phyloP scores from a whole-genome alignment of 192 early-diverging fungal genomes.

The Coemansia asiatica region DNA sequence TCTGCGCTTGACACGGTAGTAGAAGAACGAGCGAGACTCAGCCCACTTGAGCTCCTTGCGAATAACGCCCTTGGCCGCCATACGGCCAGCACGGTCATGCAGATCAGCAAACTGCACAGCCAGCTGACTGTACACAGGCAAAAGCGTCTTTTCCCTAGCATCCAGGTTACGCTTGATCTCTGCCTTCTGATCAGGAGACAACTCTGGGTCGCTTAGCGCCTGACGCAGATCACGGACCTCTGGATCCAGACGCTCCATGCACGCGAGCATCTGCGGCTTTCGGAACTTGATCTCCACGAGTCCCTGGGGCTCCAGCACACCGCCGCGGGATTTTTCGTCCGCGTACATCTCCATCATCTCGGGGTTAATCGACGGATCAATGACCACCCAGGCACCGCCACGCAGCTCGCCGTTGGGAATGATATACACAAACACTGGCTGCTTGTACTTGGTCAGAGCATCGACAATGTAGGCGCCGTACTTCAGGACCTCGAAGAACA shows the following conservation, averaged over 20 bases:
- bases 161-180: constrained; percentile 71
- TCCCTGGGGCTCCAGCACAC: constrained; percentile 96
- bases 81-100: constrained; percentile 93
- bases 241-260: constrained; percentile 90
- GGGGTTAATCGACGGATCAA: constrained; percentile 95
- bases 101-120: constrained; percentile 97
- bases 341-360: constrained; percentile 99
- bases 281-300: constrained; percentile 99
- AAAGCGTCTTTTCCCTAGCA: constrained; percentile 78
- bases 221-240: constrained; percentile 74
- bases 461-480: constrained; percentile 98
- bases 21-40: constrained; percentile 82
- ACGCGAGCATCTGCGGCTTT: constrained; percentile 84
- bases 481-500: constrained; percentile 98
- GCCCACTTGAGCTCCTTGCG: constrained; percentile 77
- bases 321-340: constrained; percentile 84
- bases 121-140: constrained; percentile 91
- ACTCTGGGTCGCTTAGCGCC: constrained; percentile 57
- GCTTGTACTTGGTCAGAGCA: constrained; percentile 91
- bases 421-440: constrained; percentile 97
- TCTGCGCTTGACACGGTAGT: constrained; percentile 85
- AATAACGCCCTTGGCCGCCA: constrained; percentile 93
- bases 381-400: constrained; percentile 97
- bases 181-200: constrained; percentile 62
- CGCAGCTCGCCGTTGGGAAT: constrained; percentile 93